A percentile compares a stretch with the other conserved stretches of the same genome.
Evolutionary conservation across 345 rosid species (phyloP).

Genomic region (Turnera subulata): DNA sequence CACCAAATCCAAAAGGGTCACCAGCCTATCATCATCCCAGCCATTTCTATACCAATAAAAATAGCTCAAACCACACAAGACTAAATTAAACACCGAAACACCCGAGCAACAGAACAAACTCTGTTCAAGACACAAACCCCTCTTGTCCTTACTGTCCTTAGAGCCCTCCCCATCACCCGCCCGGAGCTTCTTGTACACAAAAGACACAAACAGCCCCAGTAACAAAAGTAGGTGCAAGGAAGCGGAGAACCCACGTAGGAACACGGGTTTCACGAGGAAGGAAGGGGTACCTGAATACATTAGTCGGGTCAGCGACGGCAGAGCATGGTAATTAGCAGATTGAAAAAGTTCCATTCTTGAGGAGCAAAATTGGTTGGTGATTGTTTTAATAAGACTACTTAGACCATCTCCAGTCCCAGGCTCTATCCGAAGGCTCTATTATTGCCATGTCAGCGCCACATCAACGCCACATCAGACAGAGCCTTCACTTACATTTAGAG

Average conservation of each 20-base stretch:
- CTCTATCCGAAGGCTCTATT: no score
- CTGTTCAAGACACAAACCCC: conserved; percentile 31
- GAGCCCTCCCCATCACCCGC: conserved; percentile 24
- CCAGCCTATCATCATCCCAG: conserved; percentile 48
- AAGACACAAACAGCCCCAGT: conserved; percentile 28
- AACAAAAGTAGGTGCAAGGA: conserved; percentile 43
- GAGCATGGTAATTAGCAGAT: conserved; percentile 15
- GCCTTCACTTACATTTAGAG: no score
- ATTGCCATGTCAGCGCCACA: no score
- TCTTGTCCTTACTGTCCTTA: conserved; percentile 9
- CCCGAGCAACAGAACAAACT: conserved; percentile 47
- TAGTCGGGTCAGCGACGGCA: conserved; percentile 20
- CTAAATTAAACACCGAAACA: conserved; percentile 48
- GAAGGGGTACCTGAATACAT: conserved; percentile 24
- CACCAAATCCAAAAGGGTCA: conserved; percentile 52
- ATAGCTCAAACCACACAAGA: conserved; percentile 47
- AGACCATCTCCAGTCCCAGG: no score
- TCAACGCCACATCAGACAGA: no score
- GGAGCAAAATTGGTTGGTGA: no score
- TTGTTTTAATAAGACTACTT: no score
- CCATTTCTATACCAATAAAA: conserved; percentile 58
- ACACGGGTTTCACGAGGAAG: conserved; percentile 37
- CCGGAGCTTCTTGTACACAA: conserved; percentile 31
- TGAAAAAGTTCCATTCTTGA: conserved; percentile 32
- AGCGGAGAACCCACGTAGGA: conserved; percentile 36